Base-by-base conservation (phyloP, 2,329 filamentous ascomycete species). In the Ophiosphaerella korrae region DNA sequence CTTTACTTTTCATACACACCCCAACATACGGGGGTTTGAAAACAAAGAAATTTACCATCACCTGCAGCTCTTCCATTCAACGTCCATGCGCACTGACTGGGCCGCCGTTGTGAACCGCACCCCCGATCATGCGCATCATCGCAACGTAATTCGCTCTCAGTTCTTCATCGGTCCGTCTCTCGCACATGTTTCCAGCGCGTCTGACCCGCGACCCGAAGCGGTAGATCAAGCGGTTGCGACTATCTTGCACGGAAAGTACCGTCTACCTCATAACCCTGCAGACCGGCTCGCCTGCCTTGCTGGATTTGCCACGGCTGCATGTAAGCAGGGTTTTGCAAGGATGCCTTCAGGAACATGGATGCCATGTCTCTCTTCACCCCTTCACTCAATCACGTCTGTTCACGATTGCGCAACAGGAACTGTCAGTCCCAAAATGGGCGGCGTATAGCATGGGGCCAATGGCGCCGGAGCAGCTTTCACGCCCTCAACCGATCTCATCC, bases 341-440 rank as follows among this genome's bases (percentile, higher is more conserved):
- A 39, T 21, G 18, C 31, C 36, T 34, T 32, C 32, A 39, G 42
- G 24, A 38, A 41, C 52, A 42, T 48, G 49, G 47, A 45, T 44
- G 42, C 51, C 48, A 50, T 52, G 47, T 42, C 31, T 12, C 38
- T 38, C 32, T 34, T 45, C 52, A 43, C 41, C 46, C 18, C 38
- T 43, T 38, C 52, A 41, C 41, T 47, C 7, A 34, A 40, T 38
- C 45, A 45, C 50, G 47, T 48, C 55, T 53, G 60, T 62, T 50
- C 42, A 50, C 57, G 50, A 63, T 65, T 65, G 60, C 62, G 62
- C 62, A 65, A 65, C 41, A 53, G 6, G 26, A 29, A 29, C 26
- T 50, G 40, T 43, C 34, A 29, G 41, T 32, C 36, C 45, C 11
- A 42, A 37, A 21, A 16, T 42, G 32, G 18, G 38, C 37, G 38